Conservation (phyloP, 768 basidiomycete species). For the Lactarius psammicola region DNA sequence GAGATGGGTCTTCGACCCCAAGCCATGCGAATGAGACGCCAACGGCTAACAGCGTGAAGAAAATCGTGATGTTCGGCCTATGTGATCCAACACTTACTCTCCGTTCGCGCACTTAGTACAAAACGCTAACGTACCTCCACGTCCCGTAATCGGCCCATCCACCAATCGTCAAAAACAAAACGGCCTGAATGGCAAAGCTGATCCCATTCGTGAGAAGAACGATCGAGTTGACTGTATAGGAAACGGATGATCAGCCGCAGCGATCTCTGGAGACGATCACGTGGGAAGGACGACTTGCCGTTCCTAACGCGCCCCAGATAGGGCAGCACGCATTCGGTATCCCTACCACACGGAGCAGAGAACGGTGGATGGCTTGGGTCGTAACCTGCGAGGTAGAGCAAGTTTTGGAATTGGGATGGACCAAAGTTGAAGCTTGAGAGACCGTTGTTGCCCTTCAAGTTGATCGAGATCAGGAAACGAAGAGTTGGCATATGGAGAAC, state of each 20-base stretch:
- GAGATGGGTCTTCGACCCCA: slow-evolving; percentile 61
- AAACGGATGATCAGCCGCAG: neutral
- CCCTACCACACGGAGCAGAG: slow-evolving; percentile 46
- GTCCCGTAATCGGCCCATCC: slow-evolving; percentile 83
- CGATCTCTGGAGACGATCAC: neutral
- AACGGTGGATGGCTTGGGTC: slow-evolving; percentile 61
- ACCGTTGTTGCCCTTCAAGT: slow-evolving; percentile 71
- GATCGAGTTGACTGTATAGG: slow-evolving; percentile 66
- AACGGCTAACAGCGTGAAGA: slow-evolving; percentile 67
- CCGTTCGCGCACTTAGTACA: neutral
- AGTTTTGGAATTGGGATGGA: slow-evolving; percentile 72
- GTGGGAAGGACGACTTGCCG: slow-evolving; percentile 42
- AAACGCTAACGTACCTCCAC: slow-evolving; percentile 53
- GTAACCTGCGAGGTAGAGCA: slow-evolving; percentile 68
- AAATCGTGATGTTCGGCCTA: slow-evolving; percentile 74
- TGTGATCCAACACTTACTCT: neutral
- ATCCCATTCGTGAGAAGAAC: slow-evolving; percentile 78
- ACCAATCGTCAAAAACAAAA: slow-evolving; percentile 60
- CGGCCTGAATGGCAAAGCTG: slow-evolving; percentile 73
- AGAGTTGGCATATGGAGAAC: neutral
- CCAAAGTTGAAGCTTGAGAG: slow-evolving; percentile 70
- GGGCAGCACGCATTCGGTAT: slow-evolving; percentile 59
- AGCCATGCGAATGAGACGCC: slow-evolving; percentile 77
- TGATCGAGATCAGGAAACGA: neutral
- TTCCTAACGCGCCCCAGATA: slow-evolving; percentile 61